A percentile compares a stretch with the other conserved stretches of the same genome.
These are phyloP conservation scores for Galerina marginata DNA, from an alignment of 768 basidiomycete species.

Conservation along the genomic window DNA sequence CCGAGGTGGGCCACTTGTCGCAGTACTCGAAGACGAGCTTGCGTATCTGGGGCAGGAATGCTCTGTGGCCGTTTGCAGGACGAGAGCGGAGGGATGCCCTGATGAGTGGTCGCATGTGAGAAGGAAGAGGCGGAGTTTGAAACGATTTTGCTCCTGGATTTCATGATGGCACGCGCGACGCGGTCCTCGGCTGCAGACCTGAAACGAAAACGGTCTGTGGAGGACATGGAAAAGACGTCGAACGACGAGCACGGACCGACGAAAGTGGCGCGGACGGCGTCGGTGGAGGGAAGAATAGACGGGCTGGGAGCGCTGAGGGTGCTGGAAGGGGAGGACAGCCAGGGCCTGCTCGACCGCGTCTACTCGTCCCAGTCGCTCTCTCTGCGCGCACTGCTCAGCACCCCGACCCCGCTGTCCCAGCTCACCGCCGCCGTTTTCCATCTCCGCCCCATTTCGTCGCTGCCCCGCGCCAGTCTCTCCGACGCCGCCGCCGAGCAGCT, in stretches of 20 bases:
- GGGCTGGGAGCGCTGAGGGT: constrained; percentile 26
- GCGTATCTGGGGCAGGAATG: constrained; percentile 78
- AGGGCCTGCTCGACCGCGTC: constrained; percentile 81
- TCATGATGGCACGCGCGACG: constrained; percentile 77
- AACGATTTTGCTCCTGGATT: constrained; percentile 34
- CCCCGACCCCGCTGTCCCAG: constrained; percentile 19
- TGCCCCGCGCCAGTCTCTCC: constrained; percentile 67
- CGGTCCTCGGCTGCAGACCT: constrained; percentile 57
- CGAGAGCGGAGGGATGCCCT: constrained; percentile 55
- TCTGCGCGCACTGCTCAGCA: constrained; percentile 24
- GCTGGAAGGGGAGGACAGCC: constrained; percentile 53
- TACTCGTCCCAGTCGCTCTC: constrained; percentile 52
- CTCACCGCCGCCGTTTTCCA: constrained; percentile 66
- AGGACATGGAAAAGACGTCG: constrained; percentile 31
- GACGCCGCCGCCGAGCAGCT: constrained; percentile 71
- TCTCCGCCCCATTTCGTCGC: constrained; percentile 70
- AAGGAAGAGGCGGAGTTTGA: constrained; percentile 35
- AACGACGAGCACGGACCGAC: constrained; percentile 51
- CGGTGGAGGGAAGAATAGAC: constrained; percentile 22
- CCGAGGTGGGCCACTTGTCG: constrained; percentile 80
- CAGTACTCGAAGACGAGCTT: constrained; percentile 92
- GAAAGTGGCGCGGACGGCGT: constrained; percentile 49
- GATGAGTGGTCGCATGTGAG: constrained; percentile 34
- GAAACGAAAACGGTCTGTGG: constrained; percentile 68
- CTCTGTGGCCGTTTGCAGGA: constrained; percentile 75